A percentile compares a stretch with the other conserved stretches of the same genome.
phyloP scores from a whole-genome alignment of 2,329 filamentous ascomycete species.

The Blastomyces gilchristii region DNA sequence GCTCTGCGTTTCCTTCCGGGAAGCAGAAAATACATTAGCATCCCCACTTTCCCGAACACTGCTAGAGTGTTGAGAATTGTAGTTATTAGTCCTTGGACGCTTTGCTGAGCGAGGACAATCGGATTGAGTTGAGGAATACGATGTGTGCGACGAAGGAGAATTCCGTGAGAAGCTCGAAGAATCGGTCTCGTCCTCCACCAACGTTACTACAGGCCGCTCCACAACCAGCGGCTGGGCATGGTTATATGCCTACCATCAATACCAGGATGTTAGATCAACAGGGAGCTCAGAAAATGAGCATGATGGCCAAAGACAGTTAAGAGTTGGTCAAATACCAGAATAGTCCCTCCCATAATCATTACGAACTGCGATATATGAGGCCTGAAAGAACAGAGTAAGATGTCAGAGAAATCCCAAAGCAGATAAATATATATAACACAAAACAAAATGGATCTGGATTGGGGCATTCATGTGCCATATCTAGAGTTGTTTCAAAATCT shows the following conservation, averaged over 20 bases:
- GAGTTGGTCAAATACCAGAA: not conserved
- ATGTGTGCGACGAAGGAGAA: not conserved
- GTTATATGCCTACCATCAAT: conserved; percentile 3
- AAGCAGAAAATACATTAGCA: not conserved
- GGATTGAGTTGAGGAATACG: not conserved
- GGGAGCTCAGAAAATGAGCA: not conserved
- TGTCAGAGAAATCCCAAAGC: not conserved
- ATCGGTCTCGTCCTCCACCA: conserved; percentile 3
- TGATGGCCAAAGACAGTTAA: not conserved
- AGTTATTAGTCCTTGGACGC: conserved; percentile 3
- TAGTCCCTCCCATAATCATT: conserved; percentile 3
- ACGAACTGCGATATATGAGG: not conserved
- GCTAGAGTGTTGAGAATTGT: not conserved
- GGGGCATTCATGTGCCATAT: not conserved
- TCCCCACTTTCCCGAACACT: not conserved
- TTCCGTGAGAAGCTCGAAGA: not conserved
- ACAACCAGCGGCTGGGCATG: not conserved
- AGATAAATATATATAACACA: not conserved
- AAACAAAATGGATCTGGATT: not conserved
- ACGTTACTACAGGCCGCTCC: not conserved
- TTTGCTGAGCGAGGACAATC: not conserved
- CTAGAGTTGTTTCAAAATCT: not conserved
- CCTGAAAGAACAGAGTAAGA: not conserved
- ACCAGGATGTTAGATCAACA: not conserved
- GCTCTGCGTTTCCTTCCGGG: not conserved